These are phyloP conservation scores for Cryptococcus sp. DNA, from an alignment of 1,284 basidiomycete genomes.

Conservation along the genomic window DNA sequence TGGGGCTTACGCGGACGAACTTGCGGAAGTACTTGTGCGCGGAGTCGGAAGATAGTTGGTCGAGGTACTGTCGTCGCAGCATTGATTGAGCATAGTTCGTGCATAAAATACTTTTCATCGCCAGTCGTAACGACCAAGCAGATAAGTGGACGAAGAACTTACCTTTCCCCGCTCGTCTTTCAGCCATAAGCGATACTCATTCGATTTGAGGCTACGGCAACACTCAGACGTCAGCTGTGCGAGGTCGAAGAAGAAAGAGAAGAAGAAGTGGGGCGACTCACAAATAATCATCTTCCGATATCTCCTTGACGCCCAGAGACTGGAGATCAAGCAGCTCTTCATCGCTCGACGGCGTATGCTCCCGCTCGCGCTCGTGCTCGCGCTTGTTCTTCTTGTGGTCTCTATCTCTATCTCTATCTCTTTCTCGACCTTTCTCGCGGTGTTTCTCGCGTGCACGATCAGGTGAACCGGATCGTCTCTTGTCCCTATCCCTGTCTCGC, in stretches of 20 bases:
- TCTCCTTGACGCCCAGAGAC: slow-evolving; percentile 41
- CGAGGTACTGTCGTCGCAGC: slow-evolving; percentile 41
- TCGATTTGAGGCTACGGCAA: slow-evolving; percentile 28
- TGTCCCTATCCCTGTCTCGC: slow-evolving; percentile 1
- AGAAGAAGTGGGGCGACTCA: slow-evolving; percentile 21
- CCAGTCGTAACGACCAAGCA: not conserved
- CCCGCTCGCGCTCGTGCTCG: slow-evolving; percentile 3
- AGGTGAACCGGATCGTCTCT: slow-evolving; percentile 2
- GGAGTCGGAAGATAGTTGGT: slow-evolving; percentile 43
- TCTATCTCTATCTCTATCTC: slow-evolving; percentile 2
- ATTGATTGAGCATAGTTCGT: not conserved
- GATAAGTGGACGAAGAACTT: slow-evolving; percentile 1
- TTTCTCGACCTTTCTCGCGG: slow-evolving; percentile 6
- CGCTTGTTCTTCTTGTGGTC: slow-evolving; percentile 7
- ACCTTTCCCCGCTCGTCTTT: slow-evolving; percentile 37
- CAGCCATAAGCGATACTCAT: slow-evolving; percentile 46
- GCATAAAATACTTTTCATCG: not conserved
- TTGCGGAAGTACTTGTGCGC: slow-evolving; percentile 52
- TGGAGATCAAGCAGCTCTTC: slow-evolving; percentile 41
- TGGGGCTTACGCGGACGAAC: slow-evolving; percentile 42
- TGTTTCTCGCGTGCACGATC: not conserved
- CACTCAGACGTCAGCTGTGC: slow-evolving; percentile 1
- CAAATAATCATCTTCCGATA: slow-evolving; percentile 51
- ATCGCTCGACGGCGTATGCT: slow-evolving; percentile 20
- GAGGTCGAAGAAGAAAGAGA: not conserved